Conservation (phyloP, 2,329 filamentous ascomycete species). For the Sporothrix pseudoabietina region DNA sequence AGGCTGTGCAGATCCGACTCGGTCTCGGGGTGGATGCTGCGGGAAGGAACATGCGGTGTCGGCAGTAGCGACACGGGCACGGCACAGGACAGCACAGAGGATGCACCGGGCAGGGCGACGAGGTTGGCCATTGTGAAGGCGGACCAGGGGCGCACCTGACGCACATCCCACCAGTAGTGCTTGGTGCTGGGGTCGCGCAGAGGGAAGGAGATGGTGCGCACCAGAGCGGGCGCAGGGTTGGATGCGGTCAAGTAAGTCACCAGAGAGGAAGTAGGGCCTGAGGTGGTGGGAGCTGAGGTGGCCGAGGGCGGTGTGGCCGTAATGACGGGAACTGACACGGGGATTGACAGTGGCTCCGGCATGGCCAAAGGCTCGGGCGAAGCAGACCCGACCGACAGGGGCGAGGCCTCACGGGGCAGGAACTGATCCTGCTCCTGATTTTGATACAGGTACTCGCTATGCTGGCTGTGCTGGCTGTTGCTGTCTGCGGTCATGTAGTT, state of each 20-base stretch:
- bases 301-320: conserved; percentile 82
- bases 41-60: conserved; percentile 48
- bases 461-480: conserved; percentile 36
- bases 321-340: conserved; percentile 74
- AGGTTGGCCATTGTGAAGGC: conserved; percentile 75
- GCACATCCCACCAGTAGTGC: conserved; percentile 96
- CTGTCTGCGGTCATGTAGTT: conserved; percentile 43
- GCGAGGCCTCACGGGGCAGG: conserved; percentile 51
- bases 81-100: conserved; percentile 70
- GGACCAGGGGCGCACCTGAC: conserved; percentile 81
- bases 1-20: conserved; percentile 75
- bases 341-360: conserved; percentile 51
- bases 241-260: conserved; percentile 74
- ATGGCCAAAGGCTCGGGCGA: conserved; percentile 33
- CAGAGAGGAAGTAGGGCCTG: conserved; percentile 70
- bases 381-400: conserved; percentile 44
- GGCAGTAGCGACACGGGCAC: conserved; percentile 65
- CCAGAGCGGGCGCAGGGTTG: conserved; percentile 80
- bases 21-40: conserved; percentile 73
- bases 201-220: conserved; percentile 74
- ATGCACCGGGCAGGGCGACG: conserved; percentile 70
- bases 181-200: conserved; percentile 68
- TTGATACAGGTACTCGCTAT: conserved; percentile 52
- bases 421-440: conserved; percentile 40
- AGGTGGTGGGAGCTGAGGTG: conserved; percentile 75